Base-by-base conservation (phyloP, 345 rosid genomes). In the Erysimum cheiranthoides region DNA sequence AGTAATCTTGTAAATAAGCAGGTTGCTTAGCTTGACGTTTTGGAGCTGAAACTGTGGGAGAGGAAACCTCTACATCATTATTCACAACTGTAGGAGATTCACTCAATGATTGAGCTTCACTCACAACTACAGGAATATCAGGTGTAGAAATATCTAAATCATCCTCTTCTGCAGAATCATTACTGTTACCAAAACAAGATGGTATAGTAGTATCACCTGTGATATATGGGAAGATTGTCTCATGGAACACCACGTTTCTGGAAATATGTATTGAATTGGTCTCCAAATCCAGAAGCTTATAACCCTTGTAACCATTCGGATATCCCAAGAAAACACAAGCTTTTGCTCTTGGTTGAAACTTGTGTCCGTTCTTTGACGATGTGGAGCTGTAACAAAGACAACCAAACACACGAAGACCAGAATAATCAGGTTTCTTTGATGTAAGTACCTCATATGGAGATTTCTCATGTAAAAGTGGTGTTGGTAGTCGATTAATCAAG, bases 201-300 rank as follows among this genome's bases (percentile, higher is more conserved):
- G 25, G 25, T 21, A 21, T 21, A 21, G 25, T 21, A 21, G 25
- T 21, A 21, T 0, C 1, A 6, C 51, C 10, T 8, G 1, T 17
- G 0, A 9, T 5, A 3, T 18, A 50, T 0, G 13, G 54, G 3
- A 50, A 50, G 0, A 50, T 9, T 0, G 21, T 6, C 2, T 50
- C 30, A 10, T 50, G 30, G 8, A 50, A 50, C 0, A 50, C 30
- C 0, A 50, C 54, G 9, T 50, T 50, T 1, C 30, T 17, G 0
- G 54, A 18, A 0, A 50, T 9, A 1, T 8, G 17, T 0, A 50
- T 10, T 2, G 0, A 0, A 3, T 16, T 16, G 1, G 25, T 16
- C 1, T 46, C 51, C 21, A 46, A 3, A 8, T 46, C 54, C 6
- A 50, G 5, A 3, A 50, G 13, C 8, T 18, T 18, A 4, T 50